Percentiles rank a stretch among this genome's conserved stretches.
phyloP scores from a whole-genome alignment of 1,284 basidiomycete species.

The Tilletia caries region DNA sequence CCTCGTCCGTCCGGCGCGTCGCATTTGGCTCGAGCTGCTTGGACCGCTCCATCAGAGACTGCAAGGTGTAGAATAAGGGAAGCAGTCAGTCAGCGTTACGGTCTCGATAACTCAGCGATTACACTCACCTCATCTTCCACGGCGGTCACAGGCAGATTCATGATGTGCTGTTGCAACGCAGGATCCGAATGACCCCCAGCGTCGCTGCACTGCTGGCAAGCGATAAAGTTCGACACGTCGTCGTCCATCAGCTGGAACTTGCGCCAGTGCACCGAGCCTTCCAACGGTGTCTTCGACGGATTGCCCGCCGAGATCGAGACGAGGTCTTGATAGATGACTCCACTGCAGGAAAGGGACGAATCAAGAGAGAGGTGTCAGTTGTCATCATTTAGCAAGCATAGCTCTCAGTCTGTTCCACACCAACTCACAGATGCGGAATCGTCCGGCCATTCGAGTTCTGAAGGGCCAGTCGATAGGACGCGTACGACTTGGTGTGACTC shows the following conservation, averaged over 20 bases:
- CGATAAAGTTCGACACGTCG: slow-evolving; percentile 40
- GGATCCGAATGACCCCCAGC: slow-evolving; percentile 18
- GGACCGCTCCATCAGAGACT: slow-evolving; percentile 4
- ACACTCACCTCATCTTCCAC: slow-evolving; percentile 40
- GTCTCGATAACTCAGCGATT: not conserved
- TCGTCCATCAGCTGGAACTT: slow-evolving; percentile 48
- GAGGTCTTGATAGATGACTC: slow-evolving; percentile 47
- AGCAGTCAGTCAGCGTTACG: not conserved
- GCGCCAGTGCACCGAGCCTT: slow-evolving; percentile 45
- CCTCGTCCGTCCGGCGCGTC: not conserved
- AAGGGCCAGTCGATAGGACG: slow-evolving; percentile 43
- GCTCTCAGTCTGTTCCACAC: no score
- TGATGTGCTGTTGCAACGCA: slow-evolving; percentile 31
- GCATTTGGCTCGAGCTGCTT: not conserved
- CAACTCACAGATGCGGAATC: slow-evolving; percentile 36
- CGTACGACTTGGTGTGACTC: slow-evolving; percentile 37
- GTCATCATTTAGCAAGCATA: no score
- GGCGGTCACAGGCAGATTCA: slow-evolving; percentile 29
- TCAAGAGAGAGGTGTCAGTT: no score
- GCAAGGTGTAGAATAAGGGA: not conserved
- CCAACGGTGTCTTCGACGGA: slow-evolving; percentile 29
- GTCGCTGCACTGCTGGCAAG: slow-evolving; percentile 40
- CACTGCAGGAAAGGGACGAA: slow-evolving; percentile 14
- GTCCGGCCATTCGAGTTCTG: slow-evolving; percentile 42
- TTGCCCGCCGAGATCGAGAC: slow-evolving; percentile 46